phyloP scores from a whole-genome alignment of 306 rosid genomes.

The Vigna mungo region DNA sequence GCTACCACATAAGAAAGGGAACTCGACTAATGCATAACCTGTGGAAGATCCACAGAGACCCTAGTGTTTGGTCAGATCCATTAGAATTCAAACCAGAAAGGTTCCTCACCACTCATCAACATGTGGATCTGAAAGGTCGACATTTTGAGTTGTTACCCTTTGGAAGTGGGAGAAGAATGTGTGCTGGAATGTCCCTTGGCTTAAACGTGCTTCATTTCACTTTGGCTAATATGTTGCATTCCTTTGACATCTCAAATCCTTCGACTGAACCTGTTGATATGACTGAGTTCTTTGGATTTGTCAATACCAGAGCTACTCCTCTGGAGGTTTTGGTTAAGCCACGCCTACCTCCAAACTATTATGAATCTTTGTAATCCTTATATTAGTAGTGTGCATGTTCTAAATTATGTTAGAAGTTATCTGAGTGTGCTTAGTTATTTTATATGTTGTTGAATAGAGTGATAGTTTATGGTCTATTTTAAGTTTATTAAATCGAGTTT shows the following conservation, averaged over 20 bases:
- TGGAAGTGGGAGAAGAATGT: conserved; percentile 46
- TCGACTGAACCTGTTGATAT: conserved; percentile 32
- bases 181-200: conserved; percentile 45
- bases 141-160: conserved; percentile 44
- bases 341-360: conserved; percentile 20
- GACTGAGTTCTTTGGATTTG: conserved; percentile 25
- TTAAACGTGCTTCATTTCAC: conserved; percentile 28
- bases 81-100: conserved; percentile 43
- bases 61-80: conserved; percentile 43
- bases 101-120: conserved; percentile 42
- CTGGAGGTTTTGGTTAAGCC: conserved; percentile 45
- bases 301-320: conserved; percentile 41
- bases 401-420: too few species aligned
- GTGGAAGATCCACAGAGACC: conserved; percentile 46
- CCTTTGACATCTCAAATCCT: conserved; percentile 38
- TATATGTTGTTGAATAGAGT: too few species aligned
- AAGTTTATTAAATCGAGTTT: too few species aligned
- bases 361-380: background rate
- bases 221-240: conserved; percentile 42
- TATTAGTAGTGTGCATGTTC: background rate
- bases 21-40: conserved; percentile 35
- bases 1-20: conserved; percentile 40
- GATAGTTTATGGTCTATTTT: too few species aligned
- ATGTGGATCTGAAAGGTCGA: conserved; percentile 36
- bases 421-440: too few species aligned